Percentiles rank a stretch among this genome's conserved stretches.
Evolutionary conservation across 2,329 filamentous ascomycete species (phyloP).

Genomic region (Pseudogymnoascus sp.): DNA sequence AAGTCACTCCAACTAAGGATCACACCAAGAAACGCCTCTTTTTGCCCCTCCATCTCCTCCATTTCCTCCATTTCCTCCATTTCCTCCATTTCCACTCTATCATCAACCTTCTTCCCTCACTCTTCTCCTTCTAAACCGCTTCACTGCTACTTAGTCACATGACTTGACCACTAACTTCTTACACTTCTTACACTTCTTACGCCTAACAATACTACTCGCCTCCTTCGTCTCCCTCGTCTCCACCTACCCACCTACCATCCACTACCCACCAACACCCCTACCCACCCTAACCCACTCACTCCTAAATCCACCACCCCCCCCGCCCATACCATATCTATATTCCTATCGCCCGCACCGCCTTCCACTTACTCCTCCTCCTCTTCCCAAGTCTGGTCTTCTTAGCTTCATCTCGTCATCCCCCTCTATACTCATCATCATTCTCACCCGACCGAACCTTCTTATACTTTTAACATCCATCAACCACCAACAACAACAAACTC

Average conservation of each 20-base stretch:
- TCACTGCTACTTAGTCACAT: neutral
- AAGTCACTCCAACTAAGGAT: neutral
- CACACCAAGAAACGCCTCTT: neutral
- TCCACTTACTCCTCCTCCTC: neutral
- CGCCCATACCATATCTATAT: conserved; percentile 10
- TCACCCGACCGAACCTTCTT: conserved; percentile 2
- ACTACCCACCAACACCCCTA: neutral
- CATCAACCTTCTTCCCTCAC: too few species aligned
- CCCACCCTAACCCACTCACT: conserved; percentile 9
- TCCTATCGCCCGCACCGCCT: conserved; percentile 3
- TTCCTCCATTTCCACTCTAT: too few species aligned
- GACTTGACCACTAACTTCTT: conserved; percentile 9
- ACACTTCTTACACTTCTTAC: neutral
- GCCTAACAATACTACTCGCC: conserved; percentile 9
- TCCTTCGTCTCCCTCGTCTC: conserved; percentile 10
- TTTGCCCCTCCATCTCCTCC: neutral
- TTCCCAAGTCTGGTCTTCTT: neutral
- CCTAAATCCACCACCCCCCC: conserved; percentile 9
- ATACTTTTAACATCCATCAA: conserved; percentile 8
- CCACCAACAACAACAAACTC: conserved; percentile 21
- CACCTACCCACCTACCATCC: conserved; percentile 10
- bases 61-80: too few species aligned
- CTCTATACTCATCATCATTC: neutral
- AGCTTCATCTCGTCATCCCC: neutral
- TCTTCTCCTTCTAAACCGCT: too few species aligned